Conservation (phyloP, 768 basidiomycete genomes). For the Leccinum rimulosum region DNA sequence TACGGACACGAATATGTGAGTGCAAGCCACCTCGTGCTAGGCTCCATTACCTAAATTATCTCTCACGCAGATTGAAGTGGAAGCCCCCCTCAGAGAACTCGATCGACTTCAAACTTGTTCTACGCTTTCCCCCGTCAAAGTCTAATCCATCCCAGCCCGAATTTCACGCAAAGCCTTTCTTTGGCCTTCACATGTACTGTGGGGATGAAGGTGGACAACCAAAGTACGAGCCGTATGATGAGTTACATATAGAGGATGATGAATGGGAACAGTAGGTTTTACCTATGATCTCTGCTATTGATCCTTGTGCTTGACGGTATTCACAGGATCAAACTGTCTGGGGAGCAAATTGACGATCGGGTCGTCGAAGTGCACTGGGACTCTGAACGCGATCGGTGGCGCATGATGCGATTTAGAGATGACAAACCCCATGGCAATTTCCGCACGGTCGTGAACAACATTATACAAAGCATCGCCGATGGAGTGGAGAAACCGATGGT, state of each 20-base stretch:
- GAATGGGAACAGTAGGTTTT: slow-evolving; percentile 88
- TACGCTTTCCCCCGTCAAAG: slow-evolving; percentile 80
- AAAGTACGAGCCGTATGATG: slow-evolving; percentile 83
- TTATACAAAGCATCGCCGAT: slow-evolving; percentile 88
- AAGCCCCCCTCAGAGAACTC: slow-evolving; percentile 98
- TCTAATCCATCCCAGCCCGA: slow-evolving; percentile 64
- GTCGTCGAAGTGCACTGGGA: slow-evolving; percentile 97
- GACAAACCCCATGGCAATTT: slow-evolving; percentile 96
- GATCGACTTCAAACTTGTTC: slow-evolving; percentile 92
- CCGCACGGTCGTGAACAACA: slow-evolving; percentile 76
- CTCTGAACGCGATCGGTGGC: slow-evolving; percentile 61
- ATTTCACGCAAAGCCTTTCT: slow-evolving; percentile 80
- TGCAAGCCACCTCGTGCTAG: slow-evolving; percentile 47
- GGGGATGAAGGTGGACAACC: slow-evolving; percentile 57
- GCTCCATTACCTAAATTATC: slow-evolving; percentile 3
- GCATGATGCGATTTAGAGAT: slow-evolving; percentile 89
- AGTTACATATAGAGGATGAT: slow-evolving; percentile 78
- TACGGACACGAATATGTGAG: slow-evolving; percentile 89
- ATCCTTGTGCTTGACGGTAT: slow-evolving; percentile 4
- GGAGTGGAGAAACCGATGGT: slow-evolving; percentile 90
- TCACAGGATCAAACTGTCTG: slow-evolving; percentile 73
- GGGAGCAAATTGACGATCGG: slow-evolving; percentile 90
- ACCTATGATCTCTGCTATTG: not conserved
- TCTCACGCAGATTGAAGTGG: slow-evolving; percentile 81
- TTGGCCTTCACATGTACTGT: slow-evolving; percentile 78